phyloP scores from a whole-genome alignment of 2,329 filamentous ascomycete species.

The Emmonsiellopsis sp. region DNA sequence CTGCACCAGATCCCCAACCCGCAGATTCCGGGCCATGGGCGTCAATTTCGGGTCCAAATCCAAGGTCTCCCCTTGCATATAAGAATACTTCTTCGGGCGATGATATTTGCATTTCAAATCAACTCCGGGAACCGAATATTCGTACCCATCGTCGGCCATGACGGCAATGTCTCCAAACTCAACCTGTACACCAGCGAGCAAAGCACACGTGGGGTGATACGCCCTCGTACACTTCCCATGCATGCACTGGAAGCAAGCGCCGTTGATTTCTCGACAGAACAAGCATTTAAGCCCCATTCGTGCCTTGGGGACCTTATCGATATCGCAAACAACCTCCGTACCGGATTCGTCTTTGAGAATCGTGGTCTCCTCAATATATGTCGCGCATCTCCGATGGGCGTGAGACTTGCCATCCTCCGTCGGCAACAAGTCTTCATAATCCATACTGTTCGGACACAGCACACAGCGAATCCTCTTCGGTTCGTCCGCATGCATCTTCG shows the following conservation, averaged over 20 bases:
- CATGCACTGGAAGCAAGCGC: slow-evolving; percentile 95
- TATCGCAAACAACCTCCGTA: slow-evolving; percentile 66
- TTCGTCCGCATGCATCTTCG: slow-evolving; percentile 63
- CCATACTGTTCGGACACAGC: slow-evolving; percentile 84
- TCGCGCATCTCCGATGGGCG: slow-evolving; percentile 79
- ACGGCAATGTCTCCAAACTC: slow-evolving; percentile 80
- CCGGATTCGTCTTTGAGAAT: slow-evolving; percentile 62
- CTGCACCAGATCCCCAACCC: slow-evolving; percentile 70
- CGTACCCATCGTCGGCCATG: slow-evolving; percentile 79
- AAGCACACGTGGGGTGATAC: slow-evolving; percentile 92
- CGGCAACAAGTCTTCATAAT: slow-evolving; percentile 69
- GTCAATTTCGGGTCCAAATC: slow-evolving; percentile 62
- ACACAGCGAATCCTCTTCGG: slow-evolving; percentile 73
- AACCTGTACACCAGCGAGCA: slow-evolving; percentile 82
- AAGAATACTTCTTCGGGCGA: slow-evolving; percentile 74
- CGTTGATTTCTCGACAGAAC: slow-evolving; percentile 86
- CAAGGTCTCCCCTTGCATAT: slow-evolving; percentile 57
- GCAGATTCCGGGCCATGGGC: slow-evolving; percentile 58
- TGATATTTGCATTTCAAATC: slow-evolving; percentile 95
- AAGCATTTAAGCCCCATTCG: slow-evolving; percentile 88
- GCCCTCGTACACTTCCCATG: slow-evolving; percentile 87
- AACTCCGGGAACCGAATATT: slow-evolving; percentile 85
- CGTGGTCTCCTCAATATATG: slow-evolving; percentile 87
- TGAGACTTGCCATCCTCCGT: slow-evolving; percentile 75
- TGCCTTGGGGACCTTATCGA: slow-evolving; percentile 73